phyloP scores from a whole-genome alignment of 768 basidiomycete genomes.

The Dentipellis sp. region DNA sequence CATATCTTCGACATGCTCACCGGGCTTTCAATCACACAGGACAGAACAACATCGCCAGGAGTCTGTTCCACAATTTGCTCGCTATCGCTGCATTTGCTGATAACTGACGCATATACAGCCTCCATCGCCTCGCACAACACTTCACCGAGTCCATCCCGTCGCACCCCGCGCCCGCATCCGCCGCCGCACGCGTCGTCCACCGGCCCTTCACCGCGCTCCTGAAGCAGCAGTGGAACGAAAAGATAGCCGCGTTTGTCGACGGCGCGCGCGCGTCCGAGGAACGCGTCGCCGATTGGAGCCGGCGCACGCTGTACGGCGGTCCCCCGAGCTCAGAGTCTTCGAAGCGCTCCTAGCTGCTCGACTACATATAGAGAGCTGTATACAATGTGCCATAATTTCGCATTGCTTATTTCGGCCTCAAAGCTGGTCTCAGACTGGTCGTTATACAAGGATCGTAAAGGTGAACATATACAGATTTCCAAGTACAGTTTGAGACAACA shows the following conservation, averaged over 20 bases:
- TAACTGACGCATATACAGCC: slow-evolving; percentile 20
- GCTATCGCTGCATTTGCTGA: not conserved
- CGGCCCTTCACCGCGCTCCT: slow-evolving; percentile 38
- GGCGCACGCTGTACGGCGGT: slow-evolving; percentile 5
- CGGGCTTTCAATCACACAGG: slow-evolving; percentile 21
- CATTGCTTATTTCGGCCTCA: too few species aligned
- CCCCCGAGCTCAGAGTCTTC: not conserved
- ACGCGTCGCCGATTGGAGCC: slow-evolving; percentile 20
- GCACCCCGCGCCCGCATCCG: slow-evolving; percentile 42
- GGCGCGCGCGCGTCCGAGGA: slow-evolving; percentile 38
- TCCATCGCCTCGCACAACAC: slow-evolving; percentile 41
- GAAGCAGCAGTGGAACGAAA: slow-evolving; percentile 50
- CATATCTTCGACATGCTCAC: not conserved
- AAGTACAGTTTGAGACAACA: not conserved
- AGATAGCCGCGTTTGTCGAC: slow-evolving; percentile 37
- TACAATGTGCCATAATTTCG: not conserved
- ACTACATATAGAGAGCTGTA: not conserved
- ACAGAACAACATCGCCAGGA: slow-evolving; percentile 47
- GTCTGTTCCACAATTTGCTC: slow-evolving; percentile 27
- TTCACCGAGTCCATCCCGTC: slow-evolving; percentile 39
- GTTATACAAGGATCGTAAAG: too few species aligned
- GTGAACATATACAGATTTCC: not conserved
- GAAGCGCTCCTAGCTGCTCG: not conserved
- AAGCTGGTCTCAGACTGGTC: too few species aligned
- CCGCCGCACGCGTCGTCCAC: slow-evolving; percentile 41